Evolutionary conservation across 257 asterid species (phyloP).

Genomic region (Rhazya stricta): DNA sequence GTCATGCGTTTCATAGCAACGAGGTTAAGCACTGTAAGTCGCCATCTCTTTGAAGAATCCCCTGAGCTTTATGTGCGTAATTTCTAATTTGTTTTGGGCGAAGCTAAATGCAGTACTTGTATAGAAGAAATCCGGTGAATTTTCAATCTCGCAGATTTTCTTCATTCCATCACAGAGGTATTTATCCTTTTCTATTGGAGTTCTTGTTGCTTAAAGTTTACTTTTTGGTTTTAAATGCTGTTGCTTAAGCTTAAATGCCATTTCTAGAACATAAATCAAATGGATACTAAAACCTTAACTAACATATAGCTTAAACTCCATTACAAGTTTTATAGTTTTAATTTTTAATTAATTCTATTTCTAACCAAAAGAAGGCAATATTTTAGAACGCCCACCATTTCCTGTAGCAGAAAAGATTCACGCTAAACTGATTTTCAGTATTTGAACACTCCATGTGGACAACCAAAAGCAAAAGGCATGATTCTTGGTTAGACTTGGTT

Average conservation of each 20-base stretch:
- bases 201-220: not conserved
- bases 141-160: slow-evolving; percentile 46
- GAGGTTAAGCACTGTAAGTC: slow-evolving; percentile 33
- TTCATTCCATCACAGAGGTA: slow-evolving; percentile 43
- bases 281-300: not conserved
- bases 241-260: not conserved
- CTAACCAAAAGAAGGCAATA: too few relatives aligned
- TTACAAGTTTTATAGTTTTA: not conserved
- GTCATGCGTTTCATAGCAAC: slow-evolving; percentile 42
- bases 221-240: not conserved
- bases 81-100: not conserved
- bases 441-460: not conserved
- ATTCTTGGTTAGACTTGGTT: not conserved
- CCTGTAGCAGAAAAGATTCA: not conserved
- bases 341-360: too few relatives aligned
- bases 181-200: not conserved
- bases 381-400: not conserved
- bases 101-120: slow-evolving; percentile 41
- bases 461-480: not conserved
- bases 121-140: slow-evolving; percentile 41
- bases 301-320: too few relatives aligned
- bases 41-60: not conserved
- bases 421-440: not conserved
- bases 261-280: not conserved
- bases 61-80: not conserved